These are phyloP conservation scores for Phytophthora crassamura DNA, from an alignment of 352 stramenopile species.

Conservation along the genomic window DNA sequence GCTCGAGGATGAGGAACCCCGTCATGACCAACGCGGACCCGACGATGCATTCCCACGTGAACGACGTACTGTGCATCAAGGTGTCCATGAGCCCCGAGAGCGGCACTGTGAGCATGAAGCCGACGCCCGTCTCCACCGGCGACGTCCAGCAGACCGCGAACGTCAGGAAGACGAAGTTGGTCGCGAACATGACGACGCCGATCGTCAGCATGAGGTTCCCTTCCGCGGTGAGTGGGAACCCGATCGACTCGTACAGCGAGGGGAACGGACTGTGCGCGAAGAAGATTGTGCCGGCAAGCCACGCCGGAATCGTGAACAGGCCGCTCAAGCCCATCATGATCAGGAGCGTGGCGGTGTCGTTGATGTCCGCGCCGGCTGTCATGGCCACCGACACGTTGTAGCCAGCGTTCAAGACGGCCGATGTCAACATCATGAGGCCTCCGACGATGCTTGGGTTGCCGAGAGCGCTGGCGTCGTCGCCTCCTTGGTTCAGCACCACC, in stretches of 20 bases:
- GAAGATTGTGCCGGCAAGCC: constrained; percentile 45
- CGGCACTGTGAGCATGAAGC: constrained; percentile 67
- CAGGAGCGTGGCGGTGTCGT: constrained; percentile 53
- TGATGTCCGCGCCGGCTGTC: constrained; percentile 43
- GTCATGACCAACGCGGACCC: constrained; percentile 56
- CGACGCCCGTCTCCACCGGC: constrained; percentile 59
- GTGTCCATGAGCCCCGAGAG: constrained; percentile 52
- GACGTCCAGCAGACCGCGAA: constrained; percentile 61
- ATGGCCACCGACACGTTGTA: constrained; percentile 55
- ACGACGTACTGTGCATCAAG: constrained; percentile 45
- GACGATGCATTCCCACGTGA: constrained; percentile 54
- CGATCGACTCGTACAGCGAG: constrained; percentile 51
- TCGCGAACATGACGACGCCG: constrained; percentile 39
- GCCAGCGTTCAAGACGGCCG: constrained; percentile 48
- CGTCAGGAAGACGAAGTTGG: constrained; percentile 52
- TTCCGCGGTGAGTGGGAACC: constrained; percentile 38
- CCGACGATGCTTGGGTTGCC: constrained; percentile 42
- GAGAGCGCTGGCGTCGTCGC: constrained; percentile 26
- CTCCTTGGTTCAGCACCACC: constrained; percentile 50
- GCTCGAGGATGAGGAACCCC: constrained; percentile 54
- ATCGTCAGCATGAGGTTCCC: constrained; percentile 41
- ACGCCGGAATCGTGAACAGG: constrained; percentile 51
- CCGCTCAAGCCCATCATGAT: constrained; percentile 51
- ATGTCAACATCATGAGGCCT: constrained; percentile 53
- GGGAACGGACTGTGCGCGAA: constrained; percentile 43